Evolutionary conservation across 2,329 filamentous ascomycete genomes (phyloP).

Genomic region (Plectosphaerella plurivora): DNA sequence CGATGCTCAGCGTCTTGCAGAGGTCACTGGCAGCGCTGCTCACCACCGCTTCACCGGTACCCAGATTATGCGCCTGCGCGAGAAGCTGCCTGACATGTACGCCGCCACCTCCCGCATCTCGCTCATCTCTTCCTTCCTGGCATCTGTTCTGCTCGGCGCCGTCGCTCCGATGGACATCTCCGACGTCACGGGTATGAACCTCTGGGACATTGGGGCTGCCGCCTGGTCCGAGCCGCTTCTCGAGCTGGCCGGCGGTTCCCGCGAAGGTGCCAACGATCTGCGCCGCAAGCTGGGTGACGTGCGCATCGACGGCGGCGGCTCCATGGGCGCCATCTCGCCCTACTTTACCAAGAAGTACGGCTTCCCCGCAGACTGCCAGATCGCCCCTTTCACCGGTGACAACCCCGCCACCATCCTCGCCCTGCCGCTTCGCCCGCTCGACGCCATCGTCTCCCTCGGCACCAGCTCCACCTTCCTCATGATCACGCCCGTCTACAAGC

Average conservation of each 20-base stretch:
- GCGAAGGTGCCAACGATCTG: constrained; percentile 53
- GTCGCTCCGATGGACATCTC: constrained; percentile 89
- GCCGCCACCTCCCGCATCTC: constrained; percentile 78
- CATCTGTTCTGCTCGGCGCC: constrained; percentile 79
- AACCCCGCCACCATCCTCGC: constrained; percentile 94
- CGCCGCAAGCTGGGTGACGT: constrained; percentile 77
- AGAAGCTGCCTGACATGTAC: constrained; percentile 78
- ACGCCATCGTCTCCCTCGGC: constrained; percentile 91
- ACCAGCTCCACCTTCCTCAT: constrained; percentile 97
- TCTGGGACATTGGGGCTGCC: constrained; percentile 81
- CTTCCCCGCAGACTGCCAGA: constrained; percentile 68
- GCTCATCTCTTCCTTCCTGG: constrained; percentile 91
- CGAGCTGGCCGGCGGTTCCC: constrained; percentile 63
- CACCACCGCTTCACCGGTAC: constrained; percentile 97
- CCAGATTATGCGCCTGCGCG: constrained; percentile 85
- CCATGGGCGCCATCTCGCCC: constrained; percentile 67
- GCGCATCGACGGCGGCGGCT: constrained; percentile 72
- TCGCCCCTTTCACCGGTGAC: constrained; percentile 89
- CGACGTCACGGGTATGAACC: constrained; percentile 94
- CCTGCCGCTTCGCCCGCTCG: constrained; percentile 77
- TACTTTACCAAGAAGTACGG: constrained; percentile 81
- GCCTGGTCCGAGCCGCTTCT: constrained; percentile 73
- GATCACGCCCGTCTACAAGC: constrained; percentile 88
- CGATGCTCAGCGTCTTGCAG: constrained; percentile 62
- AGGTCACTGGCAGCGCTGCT: constrained; percentile 83